phyloP scores from a whole-genome alignment of 257 asterid species.

The Solanum paucissectum region DNA sequence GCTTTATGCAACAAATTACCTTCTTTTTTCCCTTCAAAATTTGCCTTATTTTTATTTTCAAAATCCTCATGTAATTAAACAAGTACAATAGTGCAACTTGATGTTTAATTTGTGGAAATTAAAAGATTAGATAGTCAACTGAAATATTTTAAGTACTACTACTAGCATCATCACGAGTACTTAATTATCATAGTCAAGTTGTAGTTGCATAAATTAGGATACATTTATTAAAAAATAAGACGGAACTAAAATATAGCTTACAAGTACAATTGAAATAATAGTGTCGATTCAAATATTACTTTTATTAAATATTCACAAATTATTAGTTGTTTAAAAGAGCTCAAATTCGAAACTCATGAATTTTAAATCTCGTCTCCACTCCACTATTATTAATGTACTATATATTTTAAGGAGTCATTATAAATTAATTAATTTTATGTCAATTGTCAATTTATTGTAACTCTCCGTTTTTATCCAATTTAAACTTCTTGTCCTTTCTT shows the following conservation, averaged over 20 bases:
- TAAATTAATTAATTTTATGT: neutral
- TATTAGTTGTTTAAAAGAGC: neutral
- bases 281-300: neutral
- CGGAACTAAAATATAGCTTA: neutral
- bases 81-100: neutral
- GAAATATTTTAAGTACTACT: neutral
- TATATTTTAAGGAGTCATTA: neutral
- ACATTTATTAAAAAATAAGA: neutral
- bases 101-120: neutral
- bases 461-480: neutral
- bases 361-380: neutral
- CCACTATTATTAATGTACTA: rapidly evolving
- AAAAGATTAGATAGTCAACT: neutral
- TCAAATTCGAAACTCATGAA: rapidly evolving
- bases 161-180: neutral
- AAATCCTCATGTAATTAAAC: neutral
- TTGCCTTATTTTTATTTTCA: neutral
- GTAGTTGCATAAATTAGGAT: neutral
- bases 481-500: too few species aligned
- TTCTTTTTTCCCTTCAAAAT: neutral
- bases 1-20: neutral
- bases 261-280: neutral
- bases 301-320: neutral
- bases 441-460: neutral
- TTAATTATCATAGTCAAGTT: neutral